phyloP scores from a whole-genome alignment of 805 yeast species.

The Hanseniaspora lindneri region DNA sequence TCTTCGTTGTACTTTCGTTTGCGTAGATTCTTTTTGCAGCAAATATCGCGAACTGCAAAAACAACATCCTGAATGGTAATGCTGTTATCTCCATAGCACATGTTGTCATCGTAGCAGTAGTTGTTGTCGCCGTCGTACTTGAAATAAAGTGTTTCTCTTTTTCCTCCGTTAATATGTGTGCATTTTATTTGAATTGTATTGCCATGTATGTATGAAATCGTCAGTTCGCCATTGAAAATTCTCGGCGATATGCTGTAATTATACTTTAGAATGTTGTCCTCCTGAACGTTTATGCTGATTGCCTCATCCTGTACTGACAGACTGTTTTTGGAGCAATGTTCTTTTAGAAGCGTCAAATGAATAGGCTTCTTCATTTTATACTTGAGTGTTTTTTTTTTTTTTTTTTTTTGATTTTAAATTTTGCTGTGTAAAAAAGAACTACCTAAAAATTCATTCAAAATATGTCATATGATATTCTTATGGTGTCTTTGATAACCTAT shows the following conservation, averaged over 20 bases:
- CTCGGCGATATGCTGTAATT: background rate
- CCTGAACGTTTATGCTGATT: constrained; percentile 3
- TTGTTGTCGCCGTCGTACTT: background rate
- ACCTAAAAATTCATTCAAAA: background rate
- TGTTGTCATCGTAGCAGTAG: background rate
- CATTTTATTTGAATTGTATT: constrained; percentile 7
- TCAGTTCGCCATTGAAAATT: background rate
- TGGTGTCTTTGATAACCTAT: background rate
- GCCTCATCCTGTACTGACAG: background rate
- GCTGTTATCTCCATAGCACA: background rate
- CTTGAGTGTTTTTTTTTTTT: too few relatives aligned
- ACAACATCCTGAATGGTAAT: background rate
- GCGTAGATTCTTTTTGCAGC: background rate
- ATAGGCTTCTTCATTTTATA: constrained; percentile 8
- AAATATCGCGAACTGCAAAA: background rate
- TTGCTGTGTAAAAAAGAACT: background rate
- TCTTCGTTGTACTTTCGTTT: background rate
- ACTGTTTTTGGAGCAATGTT: background rate
- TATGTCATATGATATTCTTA: background rate
- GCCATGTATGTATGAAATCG: constrained; percentile 2
- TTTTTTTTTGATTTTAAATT: background rate
- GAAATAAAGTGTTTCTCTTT: constrained; percentile 6
- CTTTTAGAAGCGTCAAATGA: constrained; percentile 4
- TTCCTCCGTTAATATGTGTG: constrained; percentile 3
- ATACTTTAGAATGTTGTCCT: constrained; percentile 5